phyloP scores from a whole-genome alignment of 805 yeast genomes.

The Pichia cephalocereana region DNA sequence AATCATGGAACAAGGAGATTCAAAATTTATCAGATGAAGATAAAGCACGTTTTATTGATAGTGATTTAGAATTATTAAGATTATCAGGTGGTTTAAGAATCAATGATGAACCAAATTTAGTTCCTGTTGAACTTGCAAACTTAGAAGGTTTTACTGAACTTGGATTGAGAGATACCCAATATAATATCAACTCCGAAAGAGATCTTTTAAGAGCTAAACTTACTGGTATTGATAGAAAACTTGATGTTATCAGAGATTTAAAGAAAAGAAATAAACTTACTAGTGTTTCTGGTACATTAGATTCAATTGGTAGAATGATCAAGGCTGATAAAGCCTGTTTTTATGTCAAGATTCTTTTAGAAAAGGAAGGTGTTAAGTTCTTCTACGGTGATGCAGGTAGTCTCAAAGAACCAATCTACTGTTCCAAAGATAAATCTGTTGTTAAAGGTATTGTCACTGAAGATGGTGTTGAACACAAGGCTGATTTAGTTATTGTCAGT shows the following conservation, averaged over 20 bases:
- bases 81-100: conserved; percentile 10
- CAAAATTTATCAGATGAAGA: conserved; percentile 9
- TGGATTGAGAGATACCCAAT: conserved; percentile 15
- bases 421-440: background rate
- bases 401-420: conserved; percentile 5
- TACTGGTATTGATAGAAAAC: conserved; percentile 7
- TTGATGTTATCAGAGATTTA: conserved; percentile 11
- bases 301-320: conserved; percentile 14
- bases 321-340: conserved; percentile 15
- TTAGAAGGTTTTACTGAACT: conserved; percentile 10
- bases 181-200: conserved; percentile 8
- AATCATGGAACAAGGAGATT: conserved; percentile 13
- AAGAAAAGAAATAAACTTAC: conserved; percentile 5
- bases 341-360: conserved; percentile 11
- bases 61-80: conserved; percentile 9
- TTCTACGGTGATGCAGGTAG: conserved; percentile 13
- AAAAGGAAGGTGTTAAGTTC: conserved; percentile 15
- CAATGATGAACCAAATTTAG: conserved; percentile 2
- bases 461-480: conserved; percentile 15
- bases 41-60: conserved; percentile 12
- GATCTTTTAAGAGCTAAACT: conserved; percentile 12
- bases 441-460: conserved; percentile 18
- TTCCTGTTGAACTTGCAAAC: conserved; percentile 7
- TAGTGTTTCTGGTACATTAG: conserved; percentile 11
- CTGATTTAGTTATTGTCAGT: conserved; percentile 15